phyloP scores from a whole-genome alignment of 176 grass and related monocot species.

The Lolium rigidum region DNA sequence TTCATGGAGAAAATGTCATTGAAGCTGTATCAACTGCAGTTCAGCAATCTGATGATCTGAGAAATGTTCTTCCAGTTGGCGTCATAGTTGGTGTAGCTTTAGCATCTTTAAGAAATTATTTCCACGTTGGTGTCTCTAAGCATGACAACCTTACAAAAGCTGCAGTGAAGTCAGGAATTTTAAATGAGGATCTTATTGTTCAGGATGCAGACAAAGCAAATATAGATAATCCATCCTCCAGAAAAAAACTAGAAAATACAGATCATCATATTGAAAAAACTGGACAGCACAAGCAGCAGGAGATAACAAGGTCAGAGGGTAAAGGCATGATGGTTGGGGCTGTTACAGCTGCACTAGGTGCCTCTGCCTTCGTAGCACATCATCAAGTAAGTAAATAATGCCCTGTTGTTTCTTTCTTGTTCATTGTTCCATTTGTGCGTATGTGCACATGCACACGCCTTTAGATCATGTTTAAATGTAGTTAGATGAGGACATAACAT shows the following conservation, averaged over 20 bases:
- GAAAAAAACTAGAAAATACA: constrained; percentile 32
- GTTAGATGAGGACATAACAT: constrained; percentile 19
- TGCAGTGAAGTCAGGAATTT: constrained; percentile 34
- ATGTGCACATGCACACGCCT: background rate
- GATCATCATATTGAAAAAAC: constrained; percentile 32
- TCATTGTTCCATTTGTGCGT: background rate
- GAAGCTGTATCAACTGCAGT: constrained; percentile 74
- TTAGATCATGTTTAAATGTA: constrained; percentile 30
- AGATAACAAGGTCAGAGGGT: constrained; percentile 45
- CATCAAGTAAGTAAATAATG: constrained; percentile 69
- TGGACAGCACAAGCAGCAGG: constrained; percentile 36
- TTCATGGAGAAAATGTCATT: constrained; percentile 57
- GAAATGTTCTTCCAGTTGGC: constrained; percentile 82
- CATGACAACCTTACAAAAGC: constrained; percentile 56
- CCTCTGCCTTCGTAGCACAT: constrained; percentile 78
- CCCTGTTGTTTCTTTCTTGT: constrained; percentile 15
- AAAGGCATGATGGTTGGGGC: constrained; percentile 84
- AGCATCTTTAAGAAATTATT: constrained; percentile 83
- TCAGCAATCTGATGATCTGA: constrained; percentile 63
- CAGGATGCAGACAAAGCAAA: constrained; percentile 23
- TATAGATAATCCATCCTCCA: constrained; percentile 29
- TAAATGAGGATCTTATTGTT: constrained; percentile 43
- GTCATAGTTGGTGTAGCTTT: constrained; percentile 80
- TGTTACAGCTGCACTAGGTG: constrained; percentile 90
- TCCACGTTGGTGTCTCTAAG: constrained; percentile 55